Evolutionary conservation across 345 rosid genomes (phyloP).

Genomic region (Schrenkiella parvula): DNA sequence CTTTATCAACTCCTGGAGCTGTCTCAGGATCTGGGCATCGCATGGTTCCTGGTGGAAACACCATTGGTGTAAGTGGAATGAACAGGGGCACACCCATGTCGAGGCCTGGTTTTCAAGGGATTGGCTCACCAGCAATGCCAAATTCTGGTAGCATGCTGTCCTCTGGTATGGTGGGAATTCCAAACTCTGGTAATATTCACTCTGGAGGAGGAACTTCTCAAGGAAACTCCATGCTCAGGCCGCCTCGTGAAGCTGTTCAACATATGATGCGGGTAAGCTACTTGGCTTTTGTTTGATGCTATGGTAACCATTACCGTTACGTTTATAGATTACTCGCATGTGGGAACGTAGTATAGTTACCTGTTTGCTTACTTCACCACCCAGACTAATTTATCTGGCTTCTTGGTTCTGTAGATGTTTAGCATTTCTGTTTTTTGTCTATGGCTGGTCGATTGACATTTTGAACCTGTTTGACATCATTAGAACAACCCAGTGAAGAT

Average conservation of each 20-base stretch:
- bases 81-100: slow-evolving; percentile 69
- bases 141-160: slow-evolving; percentile 65
- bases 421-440: slow-evolving; percentile 8
- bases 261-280: slow-evolving; percentile 71
- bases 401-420: slow-evolving; percentile 15
- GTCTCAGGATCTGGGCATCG: slow-evolving; percentile 62
- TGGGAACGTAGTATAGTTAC: not conserved
- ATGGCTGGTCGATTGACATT: slow-evolving; percentile 15
- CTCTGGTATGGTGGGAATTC: slow-evolving; percentile 64
- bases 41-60: slow-evolving; percentile 64
- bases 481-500: slow-evolving; percentile 51
- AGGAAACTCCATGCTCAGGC: slow-evolving; percentile 71
- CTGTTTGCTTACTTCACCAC: not conserved
- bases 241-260: slow-evolving; percentile 74
- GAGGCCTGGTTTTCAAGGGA: slow-evolving; percentile 78
- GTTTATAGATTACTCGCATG: not conserved
- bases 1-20: slow-evolving; percentile 61
- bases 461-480: slow-evolving; percentile 42
- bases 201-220: slow-evolving; percentile 63
- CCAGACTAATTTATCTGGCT: not conserved
- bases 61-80: slow-evolving; percentile 60
- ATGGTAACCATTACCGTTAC: not conserved
- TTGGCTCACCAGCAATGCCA: slow-evolving; percentile 62
- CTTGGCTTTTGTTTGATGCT: slow-evolving; percentile 11
- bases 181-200: slow-evolving; percentile 60